Conservation (phyloP, 345 rosid genomes). For the Camelina hispida region DNA sequence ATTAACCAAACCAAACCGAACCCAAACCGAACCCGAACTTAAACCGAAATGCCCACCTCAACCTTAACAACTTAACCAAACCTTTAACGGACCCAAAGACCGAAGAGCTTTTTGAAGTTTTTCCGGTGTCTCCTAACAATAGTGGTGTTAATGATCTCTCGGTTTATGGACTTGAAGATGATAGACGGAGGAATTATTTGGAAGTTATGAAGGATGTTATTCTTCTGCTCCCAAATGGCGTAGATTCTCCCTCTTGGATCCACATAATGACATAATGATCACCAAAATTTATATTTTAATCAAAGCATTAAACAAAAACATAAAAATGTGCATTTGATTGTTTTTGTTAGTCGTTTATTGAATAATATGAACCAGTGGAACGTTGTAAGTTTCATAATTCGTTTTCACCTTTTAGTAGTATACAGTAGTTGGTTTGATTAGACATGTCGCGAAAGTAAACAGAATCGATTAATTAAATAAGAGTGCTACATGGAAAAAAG, state of each 20-base stretch:
- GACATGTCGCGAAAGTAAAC: neutral
- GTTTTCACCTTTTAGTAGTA: too few species aligned
- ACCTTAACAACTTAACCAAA: neutral
- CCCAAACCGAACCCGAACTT: too few species aligned
- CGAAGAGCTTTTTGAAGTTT: too few species aligned
- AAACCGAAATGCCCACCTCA: too few species aligned
- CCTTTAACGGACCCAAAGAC: too few species aligned
- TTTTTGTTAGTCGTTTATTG: neutral
- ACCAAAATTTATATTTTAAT: neutral
- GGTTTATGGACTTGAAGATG: too few species aligned
- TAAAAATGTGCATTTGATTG: neutral
- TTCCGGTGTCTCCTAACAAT: too few species aligned
- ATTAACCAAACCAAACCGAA: too few species aligned
- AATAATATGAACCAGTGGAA: neutral
- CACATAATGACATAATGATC: constrained; percentile 17
- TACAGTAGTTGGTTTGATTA: neutral
- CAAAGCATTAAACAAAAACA: neutral
- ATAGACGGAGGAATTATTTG: too few species aligned
- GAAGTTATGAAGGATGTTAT: too few species aligned
- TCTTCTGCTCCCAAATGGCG: neutral
- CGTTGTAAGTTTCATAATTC: neutral
- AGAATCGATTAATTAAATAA: neutral
- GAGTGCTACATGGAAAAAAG: neutral
- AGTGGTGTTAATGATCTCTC: too few species aligned
- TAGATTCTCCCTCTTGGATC: constrained; percentile 17